Percentiles rank a stretch among this genome's conserved stretches.
Conservation (phyloP, 257 asterid species). For the Scutellaria minor region DNA sequence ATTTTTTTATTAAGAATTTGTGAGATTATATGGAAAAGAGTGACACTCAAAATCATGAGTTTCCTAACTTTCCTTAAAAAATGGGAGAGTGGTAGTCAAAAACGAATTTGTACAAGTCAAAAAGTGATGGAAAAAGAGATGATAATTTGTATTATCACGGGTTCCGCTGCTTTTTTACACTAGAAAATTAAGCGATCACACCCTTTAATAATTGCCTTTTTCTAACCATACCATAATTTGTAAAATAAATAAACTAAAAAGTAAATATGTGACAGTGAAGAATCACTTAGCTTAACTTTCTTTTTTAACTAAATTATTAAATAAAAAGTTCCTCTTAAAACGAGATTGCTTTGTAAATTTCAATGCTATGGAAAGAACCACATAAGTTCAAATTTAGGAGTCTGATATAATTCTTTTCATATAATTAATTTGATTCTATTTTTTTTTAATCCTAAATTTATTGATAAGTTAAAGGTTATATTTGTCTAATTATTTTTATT, state of each 20-base stretch:
- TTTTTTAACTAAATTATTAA: too few relatives aligned
- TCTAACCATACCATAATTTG: not conserved
- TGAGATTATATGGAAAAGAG: not conserved
- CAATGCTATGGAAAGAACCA: too few relatives aligned
- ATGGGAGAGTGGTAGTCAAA: slow-evolving; percentile 32
- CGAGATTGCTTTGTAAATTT: too few relatives aligned
- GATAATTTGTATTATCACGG: slow-evolving; percentile 32
- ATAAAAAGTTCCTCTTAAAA: too few relatives aligned
- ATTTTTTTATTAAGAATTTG: too few relatives aligned
- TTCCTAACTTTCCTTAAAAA: slow-evolving; percentile 11
- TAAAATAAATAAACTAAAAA: not conserved
- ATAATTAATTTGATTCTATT: too few relatives aligned
- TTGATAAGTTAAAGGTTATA: too few relatives aligned
- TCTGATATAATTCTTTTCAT: too few relatives aligned
- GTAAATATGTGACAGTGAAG: not conserved
- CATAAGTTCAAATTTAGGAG: too few relatives aligned
- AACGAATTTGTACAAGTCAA: slow-evolving; percentile 30
- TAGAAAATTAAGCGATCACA: slow-evolving; percentile 39
- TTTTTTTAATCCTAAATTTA: too few relatives aligned
- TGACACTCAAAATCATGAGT: slow-evolving; percentile 22
- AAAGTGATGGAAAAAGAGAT: slow-evolving; percentile 29
- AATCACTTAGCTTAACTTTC: slow-evolving; percentile 1
- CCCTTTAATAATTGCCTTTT: slow-evolving; percentile 36
- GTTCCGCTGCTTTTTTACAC: slow-evolving; percentile 20
- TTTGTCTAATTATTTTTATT: too few relatives aligned